These are phyloP conservation scores for Puccinia horiana DNA, from an alignment of 1,284 basidiomycete genomes.

Conservation along the genomic window DNA sequence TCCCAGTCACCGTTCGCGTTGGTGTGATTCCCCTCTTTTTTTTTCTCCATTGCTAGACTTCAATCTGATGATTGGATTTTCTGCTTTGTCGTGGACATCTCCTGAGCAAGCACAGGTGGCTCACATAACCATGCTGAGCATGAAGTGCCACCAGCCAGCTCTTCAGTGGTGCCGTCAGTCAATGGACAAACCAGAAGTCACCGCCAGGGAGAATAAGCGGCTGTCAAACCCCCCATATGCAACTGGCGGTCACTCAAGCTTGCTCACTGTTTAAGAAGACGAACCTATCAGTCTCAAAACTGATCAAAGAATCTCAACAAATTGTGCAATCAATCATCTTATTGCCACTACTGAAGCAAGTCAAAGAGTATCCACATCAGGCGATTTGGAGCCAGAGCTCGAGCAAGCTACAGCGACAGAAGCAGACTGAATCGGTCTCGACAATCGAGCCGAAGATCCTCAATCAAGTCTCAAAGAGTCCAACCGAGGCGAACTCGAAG, in stretches of 20 bases:
- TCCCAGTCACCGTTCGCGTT: slow-evolving; percentile 17
- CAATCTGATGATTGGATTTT: neutral
- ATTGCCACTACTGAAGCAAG: slow-evolving; percentile 75
- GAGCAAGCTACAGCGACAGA: slow-evolving; percentile 52
- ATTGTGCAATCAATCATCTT: slow-evolving; percentile 81
- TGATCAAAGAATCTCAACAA: slow-evolving; percentile 73
- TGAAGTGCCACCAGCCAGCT: slow-evolving; percentile 15
- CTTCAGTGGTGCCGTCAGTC: neutral
- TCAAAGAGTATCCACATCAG: slow-evolving; percentile 71
- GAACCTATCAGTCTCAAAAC: slow-evolving; percentile 66
- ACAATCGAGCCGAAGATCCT: slow-evolving; percentile 75
- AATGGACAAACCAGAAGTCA: slow-evolving; percentile 28
- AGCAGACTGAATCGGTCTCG: slow-evolving; percentile 50
- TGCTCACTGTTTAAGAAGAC: slow-evolving; percentile 63
- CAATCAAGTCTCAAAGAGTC: slow-evolving; percentile 76
- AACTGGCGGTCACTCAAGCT: neutral
- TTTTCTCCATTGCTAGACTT: neutral
- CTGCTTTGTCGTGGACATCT: neutral
- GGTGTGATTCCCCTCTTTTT: neutral
- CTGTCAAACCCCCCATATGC: neutral
- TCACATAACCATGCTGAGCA: neutral
- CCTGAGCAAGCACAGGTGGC: neutral
- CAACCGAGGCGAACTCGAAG: slow-evolving; percentile 80
- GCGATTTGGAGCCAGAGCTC: slow-evolving; percentile 67
- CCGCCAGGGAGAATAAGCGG: slow-evolving; percentile 52